phyloP scores from a whole-genome alignment of 768 basidiomycete genomes.

The Lentinula sp. region DNA sequence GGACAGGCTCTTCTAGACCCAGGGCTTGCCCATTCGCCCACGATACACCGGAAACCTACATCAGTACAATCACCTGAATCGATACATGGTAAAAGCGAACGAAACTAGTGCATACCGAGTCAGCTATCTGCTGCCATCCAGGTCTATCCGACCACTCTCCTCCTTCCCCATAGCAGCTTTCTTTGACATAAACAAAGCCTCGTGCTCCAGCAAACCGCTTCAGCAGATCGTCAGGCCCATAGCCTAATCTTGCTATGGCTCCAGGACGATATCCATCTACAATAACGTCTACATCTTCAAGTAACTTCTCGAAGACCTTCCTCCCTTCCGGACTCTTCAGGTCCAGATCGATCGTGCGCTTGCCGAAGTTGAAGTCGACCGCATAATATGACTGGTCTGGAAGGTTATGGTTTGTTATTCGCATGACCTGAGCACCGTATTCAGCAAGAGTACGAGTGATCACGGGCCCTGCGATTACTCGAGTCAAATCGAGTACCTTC shows the following conservation, averaged over 20 bases:
- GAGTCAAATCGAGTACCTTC: slow-evolving; percentile 2
- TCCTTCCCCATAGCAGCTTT: slow-evolving; percentile 5
- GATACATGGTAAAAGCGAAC: not conserved
- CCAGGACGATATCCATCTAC: slow-evolving; percentile 4
- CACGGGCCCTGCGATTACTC: slow-evolving; percentile 3
- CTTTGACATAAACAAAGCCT: slow-evolving; percentile 6
- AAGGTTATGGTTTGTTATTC: slow-evolving; percentile 2
- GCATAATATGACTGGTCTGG: slow-evolving; percentile 3
- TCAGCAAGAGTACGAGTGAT: slow-evolving; percentile 4
- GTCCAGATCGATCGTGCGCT: not conserved
- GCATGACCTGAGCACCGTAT: not conserved
- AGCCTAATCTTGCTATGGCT: not conserved
- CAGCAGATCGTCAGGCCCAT: not conserved
- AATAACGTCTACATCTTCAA: slow-evolving; percentile 4
- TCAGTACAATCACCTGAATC: not conserved
- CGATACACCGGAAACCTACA: slow-evolving; percentile 2
- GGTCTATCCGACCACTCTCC: slow-evolving; percentile 4
- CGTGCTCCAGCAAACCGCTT: slow-evolving; percentile 1
- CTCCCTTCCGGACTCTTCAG: slow-evolving; percentile 4
- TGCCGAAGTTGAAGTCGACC: slow-evolving; percentile 3
- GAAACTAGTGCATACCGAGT: not conserved
- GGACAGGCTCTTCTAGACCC: slow-evolving; percentile 5
- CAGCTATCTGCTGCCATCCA: slow-evolving; percentile 6
- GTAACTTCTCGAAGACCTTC: not conserved
- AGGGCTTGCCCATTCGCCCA: not conserved